Conservation (phyloP, 1,139 yeast genomes). For the Pneumocystis carinii region DNA sequence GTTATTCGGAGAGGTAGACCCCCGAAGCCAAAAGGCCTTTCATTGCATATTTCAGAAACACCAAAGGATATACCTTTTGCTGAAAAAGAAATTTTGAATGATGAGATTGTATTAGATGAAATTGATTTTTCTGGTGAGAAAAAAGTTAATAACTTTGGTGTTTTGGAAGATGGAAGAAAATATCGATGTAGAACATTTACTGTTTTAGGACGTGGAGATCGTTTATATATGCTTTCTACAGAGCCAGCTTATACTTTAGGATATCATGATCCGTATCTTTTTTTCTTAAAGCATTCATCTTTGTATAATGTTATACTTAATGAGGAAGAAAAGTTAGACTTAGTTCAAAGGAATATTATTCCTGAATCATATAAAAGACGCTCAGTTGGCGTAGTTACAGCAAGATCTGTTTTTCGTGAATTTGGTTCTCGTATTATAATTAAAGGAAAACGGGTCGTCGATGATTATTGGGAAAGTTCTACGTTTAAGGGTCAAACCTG, state of each 20-base stretch:
- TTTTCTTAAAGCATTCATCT: slow-evolving; percentile 69
- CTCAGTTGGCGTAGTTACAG: slow-evolving; percentile 77
- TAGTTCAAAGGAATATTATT: slow-evolving; percentile 65
- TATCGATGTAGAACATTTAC: slow-evolving; percentile 74
- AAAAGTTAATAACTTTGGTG: slow-evolving; percentile 58
- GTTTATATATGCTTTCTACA: slow-evolving; percentile 76
- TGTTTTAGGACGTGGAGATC: slow-evolving; percentile 54
- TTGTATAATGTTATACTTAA: slow-evolving; percentile 61
- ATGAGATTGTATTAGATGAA: slow-evolving; percentile 66
- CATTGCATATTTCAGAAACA: neutral
- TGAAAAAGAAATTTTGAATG: slow-evolving; percentile 36
- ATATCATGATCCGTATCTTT: slow-evolving; percentile 77
- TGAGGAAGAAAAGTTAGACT: slow-evolving; percentile 66
- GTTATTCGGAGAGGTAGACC: neutral
- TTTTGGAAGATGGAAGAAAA: slow-evolving; percentile 57
- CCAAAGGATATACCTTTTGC: neutral
- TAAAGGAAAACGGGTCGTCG: slow-evolving; percentile 67
- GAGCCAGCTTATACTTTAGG: slow-evolving; percentile 95
- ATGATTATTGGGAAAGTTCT: slow-evolving; percentile 76
- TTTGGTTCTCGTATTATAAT: slow-evolving; percentile 76
- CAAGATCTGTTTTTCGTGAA: slow-evolving; percentile 76
- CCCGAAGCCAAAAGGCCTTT: neutral
- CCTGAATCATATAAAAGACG: slow-evolving; percentile 89
- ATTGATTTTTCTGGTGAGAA: slow-evolving; percentile 60
- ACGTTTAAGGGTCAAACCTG: slow-evolving; percentile 56